Base-by-base conservation (phyloP, 2,329 filamentous ascomycete species). In the Xylariales sp. region DNA sequence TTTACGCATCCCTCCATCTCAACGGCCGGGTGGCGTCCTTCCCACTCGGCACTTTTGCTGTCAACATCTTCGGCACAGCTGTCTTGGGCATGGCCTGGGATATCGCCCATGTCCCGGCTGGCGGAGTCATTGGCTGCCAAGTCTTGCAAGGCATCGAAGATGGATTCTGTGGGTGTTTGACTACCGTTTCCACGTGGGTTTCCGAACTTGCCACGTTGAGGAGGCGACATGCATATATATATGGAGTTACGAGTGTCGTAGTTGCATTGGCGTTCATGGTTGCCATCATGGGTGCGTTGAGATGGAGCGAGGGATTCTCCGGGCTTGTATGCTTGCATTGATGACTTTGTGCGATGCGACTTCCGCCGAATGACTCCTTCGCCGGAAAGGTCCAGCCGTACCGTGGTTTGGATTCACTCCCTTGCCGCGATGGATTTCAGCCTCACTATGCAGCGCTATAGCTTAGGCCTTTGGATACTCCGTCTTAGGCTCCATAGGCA, bases 21-120 rank as follows among this genome's bases (percentile, higher is more conserved):
- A 96, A 96, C 53, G 68, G 75, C 0, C 70, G 78, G 15, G 51
- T 80, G 0, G 61, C 79, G 0, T 66, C 73, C 0, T 96, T 96
- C 51, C 91, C 91, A 0, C 61, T 96, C 0, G 91, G 91, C 3
- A 97, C 91, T 0, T 95, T 96, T 53, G 65, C 69, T 0, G 88
- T 85, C 20, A 97, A 97, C 55, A 70, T 94, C 4, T 59, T 84
- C 11, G 91, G 90, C 4, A 89, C 87, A 0, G 74, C 74, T 0
- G 62, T 95, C 12, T 61, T 94, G 37, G 89, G 79, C 11, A 82
- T 88, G 73, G 76, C 80, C 21, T 95, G 78, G 68, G 86, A 94
- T 55, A 65, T 95, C 38, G 86, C 88, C 49, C 88, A 88, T 54
- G 74, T 72, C 0, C 74, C 71, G 0, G 48, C 71, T 2, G 69